Conservation (phyloP, 495 filamentous ascomycete genomes). For the Penicillium samsonianum region DNA sequence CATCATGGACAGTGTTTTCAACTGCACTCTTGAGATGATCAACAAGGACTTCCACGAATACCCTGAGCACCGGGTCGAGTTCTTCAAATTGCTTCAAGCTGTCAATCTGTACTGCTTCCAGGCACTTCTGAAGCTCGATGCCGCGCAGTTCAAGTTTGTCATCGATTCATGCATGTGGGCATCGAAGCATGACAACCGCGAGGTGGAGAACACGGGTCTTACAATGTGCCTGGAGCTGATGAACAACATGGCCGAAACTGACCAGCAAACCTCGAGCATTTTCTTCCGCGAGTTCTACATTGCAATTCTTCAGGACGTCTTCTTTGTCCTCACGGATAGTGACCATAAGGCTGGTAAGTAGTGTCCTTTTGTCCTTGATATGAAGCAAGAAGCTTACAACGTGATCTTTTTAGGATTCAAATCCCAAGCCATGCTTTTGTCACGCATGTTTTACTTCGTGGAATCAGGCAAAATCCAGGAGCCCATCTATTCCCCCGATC, state of each 20-base stretch:
- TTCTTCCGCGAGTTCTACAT: slow-evolving; percentile 99
- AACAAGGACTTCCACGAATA: slow-evolving; percentile 99
- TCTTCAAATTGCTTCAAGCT: slow-evolving; percentile 92
- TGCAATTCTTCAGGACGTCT: slow-evolving; percentile 93
- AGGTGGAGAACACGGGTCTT: slow-evolving; percentile 95
- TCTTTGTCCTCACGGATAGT: slow-evolving; percentile 96
- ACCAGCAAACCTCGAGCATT: slow-evolving; percentile 77
- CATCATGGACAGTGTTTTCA: slow-evolving; percentile 98
- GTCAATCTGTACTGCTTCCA: slow-evolving; percentile 98
- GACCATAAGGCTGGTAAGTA: slow-evolving; percentile 89
- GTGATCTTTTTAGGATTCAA: slow-evolving; percentile 70
- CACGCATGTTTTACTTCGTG: slow-evolving; percentile 94
- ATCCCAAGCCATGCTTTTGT: slow-evolving; percentile 87
- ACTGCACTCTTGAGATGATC: slow-evolving; percentile 99
- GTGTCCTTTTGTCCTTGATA: background rate
- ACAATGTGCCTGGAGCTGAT: slow-evolving; percentile 99
- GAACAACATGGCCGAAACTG: slow-evolving; percentile 94
- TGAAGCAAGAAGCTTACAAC: slow-evolving; percentile 5
- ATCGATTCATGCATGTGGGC: slow-evolving; percentile 99
- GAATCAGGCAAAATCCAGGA: slow-evolving; percentile 83
- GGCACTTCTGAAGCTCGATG: slow-evolving; percentile 89
- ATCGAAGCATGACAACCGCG: slow-evolving; percentile 98
- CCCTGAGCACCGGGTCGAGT: slow-evolving; percentile 96
- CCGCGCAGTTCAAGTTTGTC: slow-evolving; percentile 96
- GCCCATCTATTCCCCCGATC: slow-evolving; percentile 80